phyloP scores from a whole-genome alignment of 2,329 filamentous ascomycete species.

The Arthrobotrys iridis region DNA sequence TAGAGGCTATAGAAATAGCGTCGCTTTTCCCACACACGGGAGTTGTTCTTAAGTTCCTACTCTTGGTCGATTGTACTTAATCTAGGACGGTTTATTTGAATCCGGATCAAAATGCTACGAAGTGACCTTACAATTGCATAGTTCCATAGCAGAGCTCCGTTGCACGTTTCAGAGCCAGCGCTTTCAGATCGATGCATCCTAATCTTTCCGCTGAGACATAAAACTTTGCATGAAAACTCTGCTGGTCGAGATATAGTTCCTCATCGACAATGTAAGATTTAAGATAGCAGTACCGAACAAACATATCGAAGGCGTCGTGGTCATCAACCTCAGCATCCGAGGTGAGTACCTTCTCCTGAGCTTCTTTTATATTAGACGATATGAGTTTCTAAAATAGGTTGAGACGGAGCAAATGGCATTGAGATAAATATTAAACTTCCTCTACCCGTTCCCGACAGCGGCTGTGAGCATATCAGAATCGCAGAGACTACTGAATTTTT shows the following conservation, averaged over 20 bases:
- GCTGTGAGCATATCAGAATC: background rate
- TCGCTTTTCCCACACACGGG: no score
- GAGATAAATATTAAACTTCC: constrained; percentile 11
- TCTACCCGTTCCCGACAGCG: background rate
- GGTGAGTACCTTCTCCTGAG: background rate
- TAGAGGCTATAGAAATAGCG: no score
- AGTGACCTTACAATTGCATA: no score
- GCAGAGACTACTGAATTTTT: background rate
- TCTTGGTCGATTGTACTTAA: no score
- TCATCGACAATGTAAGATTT: background rate
- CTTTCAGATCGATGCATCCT: constrained; percentile 17
- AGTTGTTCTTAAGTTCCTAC: no score
- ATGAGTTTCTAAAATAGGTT: constrained; percentile 18
- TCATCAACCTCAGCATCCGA: constrained; percentile 22
- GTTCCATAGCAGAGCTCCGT: background rate
- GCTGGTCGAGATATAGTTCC: background rate
- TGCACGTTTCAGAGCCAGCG: constrained; percentile 8
- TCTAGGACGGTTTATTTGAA: no score
- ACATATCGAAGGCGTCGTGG: constrained; percentile 8
- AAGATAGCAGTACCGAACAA: constrained; percentile 29
- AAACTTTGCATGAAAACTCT: constrained; percentile 19
- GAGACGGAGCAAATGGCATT: constrained; percentile 17
- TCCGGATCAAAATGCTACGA: no score
- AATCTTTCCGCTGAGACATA: constrained; percentile 31
- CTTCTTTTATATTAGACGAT: constrained; percentile 24